phyloP scores from a whole-genome alignment of 176 grass and related monocot species.

The Ananas comosus region DNA sequence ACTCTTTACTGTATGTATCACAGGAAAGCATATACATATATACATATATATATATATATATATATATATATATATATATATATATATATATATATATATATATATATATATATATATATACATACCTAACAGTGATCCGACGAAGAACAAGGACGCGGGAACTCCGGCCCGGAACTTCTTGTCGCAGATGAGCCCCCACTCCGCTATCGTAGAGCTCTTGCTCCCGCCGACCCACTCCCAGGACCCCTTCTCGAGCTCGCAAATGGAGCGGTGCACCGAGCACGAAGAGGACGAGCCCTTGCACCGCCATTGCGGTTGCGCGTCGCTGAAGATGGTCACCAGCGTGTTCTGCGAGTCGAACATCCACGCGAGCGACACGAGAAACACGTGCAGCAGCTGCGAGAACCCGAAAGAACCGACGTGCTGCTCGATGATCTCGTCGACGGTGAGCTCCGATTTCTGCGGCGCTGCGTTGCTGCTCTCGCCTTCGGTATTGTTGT shows the following conservation, averaged over 20 bases:
- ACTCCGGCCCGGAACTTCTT: conserved; percentile 35
- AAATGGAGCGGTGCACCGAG: conserved; percentile 6
- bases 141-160: conserved; percentile 44
- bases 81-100: neutral
- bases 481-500: neutral
- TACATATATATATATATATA: conserved; percentile 4
- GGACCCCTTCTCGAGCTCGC: conserved; percentile 21
- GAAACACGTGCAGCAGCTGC: conserved; percentile 36
- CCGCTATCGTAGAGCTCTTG: conserved; percentile 38
- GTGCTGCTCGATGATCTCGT: conserved; percentile 37
- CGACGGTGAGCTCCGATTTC: conserved; percentile 28
- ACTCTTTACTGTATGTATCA: no score
- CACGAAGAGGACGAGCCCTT: neutral
- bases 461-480: conserved; percentile 10
- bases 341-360: conserved; percentile 40
- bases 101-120: conserved; percentile 3
- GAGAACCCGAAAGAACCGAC: conserved; percentile 35
- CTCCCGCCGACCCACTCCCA: conserved; percentile 45
- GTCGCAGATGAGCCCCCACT: conserved; percentile 47
- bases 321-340: conserved; percentile 39
- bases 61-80: neutral
- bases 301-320: conserved; percentile 34
- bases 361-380: conserved; percentile 44
- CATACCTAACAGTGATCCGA: conserved; percentile 39
- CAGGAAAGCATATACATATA: neutral